Conservation (phyloP, 352 stramenopile genomes). For the Hyaloperonospora brassicae region DNA sequence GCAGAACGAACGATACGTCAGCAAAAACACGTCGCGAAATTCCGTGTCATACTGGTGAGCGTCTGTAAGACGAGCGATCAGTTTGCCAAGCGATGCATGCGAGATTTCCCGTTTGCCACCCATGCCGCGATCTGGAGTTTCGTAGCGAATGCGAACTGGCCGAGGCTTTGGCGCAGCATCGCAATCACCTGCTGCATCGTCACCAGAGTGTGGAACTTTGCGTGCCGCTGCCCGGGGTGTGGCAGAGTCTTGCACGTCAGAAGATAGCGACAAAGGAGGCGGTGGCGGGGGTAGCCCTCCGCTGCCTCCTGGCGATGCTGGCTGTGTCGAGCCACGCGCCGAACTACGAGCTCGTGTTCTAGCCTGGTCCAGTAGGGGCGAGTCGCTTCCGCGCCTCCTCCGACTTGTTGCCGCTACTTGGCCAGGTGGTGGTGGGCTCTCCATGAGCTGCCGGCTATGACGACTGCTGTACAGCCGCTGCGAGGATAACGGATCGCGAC, state of each 20-base stretch:
- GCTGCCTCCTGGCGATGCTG: slow-evolving; percentile 14
- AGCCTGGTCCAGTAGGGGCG: slow-evolving; percentile 8
- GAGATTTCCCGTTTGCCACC: slow-evolving; percentile 75
- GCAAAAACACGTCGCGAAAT: slow-evolving; percentile 79
- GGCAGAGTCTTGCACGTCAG: slow-evolving; percentile 11
- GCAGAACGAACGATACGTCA: slow-evolving; percentile 78
- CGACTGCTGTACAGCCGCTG: slow-evolving; percentile 24
- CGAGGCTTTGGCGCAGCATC: slow-evolving; percentile 26
- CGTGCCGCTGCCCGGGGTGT: slow-evolving; percentile 18
- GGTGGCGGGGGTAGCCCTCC: slow-evolving; percentile 12
- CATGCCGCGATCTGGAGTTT: slow-evolving; percentile 46
- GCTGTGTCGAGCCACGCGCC: slow-evolving; percentile 16
- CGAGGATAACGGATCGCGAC: slow-evolving; percentile 13
- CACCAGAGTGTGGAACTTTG: slow-evolving; percentile 12
- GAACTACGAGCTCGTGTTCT: slow-evolving; percentile 18
- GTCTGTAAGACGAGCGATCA: slow-evolving; percentile 76
- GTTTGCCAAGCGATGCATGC: slow-evolving; percentile 76
- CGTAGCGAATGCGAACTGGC: slow-evolving; percentile 69
- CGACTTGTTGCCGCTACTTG: slow-evolving; percentile 19
- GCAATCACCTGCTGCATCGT: slow-evolving; percentile 12
- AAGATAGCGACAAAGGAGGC: slow-evolving; percentile 18
- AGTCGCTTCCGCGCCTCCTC: slow-evolving; percentile 13
- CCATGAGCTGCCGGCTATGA: slow-evolving; percentile 30
- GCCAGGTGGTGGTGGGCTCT: slow-evolving; percentile 28
- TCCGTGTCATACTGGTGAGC: slow-evolving; percentile 80